Evolutionary conservation across 1,284 basidiomycete species (phyloP).

Genomic region (Thecaphora frezii): DNA sequence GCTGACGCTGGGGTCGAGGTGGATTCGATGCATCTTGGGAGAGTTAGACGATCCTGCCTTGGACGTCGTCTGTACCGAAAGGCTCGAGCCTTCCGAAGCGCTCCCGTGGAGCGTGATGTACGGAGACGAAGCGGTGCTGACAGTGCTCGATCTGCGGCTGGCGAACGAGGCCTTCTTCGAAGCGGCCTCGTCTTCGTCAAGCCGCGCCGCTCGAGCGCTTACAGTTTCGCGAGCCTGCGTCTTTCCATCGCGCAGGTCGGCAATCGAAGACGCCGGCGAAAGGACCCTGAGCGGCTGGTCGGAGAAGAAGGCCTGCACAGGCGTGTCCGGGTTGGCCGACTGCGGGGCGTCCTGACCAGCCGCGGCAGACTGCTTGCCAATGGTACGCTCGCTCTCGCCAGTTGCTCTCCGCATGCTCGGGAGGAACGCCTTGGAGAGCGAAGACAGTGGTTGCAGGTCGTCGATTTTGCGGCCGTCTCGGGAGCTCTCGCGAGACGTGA

Average conservation of each 20-base stretch:
- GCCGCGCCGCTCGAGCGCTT: neutral
- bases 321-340: neutral
- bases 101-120: neutral
- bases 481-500: neutral
- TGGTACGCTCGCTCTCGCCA: conserved; percentile 29
- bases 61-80: neutral
- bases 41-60: conserved; percentile 4
- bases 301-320: neutral
- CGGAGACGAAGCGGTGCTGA: neutral
- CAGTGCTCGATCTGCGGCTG: neutral
- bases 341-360: neutral
- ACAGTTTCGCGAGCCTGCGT: too few relatives aligned
- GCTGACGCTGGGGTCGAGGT: conserved; percentile 41
- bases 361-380: neutral
- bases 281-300: neutral
- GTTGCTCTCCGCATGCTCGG: conserved; percentile 32
- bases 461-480: neutral
- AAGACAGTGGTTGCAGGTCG: conserved; percentile 1
- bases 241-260: neutral
- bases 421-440: conserved; percentile 26
- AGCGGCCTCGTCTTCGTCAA: neutral
- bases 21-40: conserved; percentile 18
- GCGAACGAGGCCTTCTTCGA: neutral
- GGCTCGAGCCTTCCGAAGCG: neutral
- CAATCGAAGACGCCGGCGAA: neutral